Evolutionary conservation across 768 basidiomycete genomes (phyloP).

Genomic region (Boletus huronensis): DNA sequence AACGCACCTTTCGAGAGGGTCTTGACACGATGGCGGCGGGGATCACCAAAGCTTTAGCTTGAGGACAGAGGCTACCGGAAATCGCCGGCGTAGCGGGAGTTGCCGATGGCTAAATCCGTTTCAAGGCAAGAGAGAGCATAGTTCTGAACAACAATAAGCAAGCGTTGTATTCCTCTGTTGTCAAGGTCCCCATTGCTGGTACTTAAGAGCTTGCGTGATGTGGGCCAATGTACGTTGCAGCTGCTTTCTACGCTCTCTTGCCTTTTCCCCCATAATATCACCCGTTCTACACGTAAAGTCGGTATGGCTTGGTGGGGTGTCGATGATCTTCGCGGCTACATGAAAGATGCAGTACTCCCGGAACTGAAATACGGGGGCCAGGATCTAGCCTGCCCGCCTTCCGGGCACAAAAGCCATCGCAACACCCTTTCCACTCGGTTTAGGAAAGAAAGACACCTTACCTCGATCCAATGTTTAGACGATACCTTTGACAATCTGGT

Average conservation of each 20-base stretch:
- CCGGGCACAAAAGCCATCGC: conserved; percentile 35
- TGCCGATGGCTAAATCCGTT: conserved; percentile 23
- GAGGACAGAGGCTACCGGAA: conserved; percentile 12
- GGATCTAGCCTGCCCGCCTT: conserved; percentile 17
- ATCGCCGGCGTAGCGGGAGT: conserved; percentile 21
- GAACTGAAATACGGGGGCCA: conserved; percentile 28
- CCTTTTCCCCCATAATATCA: background rate
- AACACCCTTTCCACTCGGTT: conserved; percentile 34
- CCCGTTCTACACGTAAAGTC: background rate
- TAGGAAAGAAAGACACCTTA: conserved; percentile 31
- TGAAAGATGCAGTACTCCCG: conserved; percentile 33
- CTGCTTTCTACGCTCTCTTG: background rate
- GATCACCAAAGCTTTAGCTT: conserved; percentile 1
- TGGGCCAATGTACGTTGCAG: background rate
- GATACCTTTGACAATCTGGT: conserved; percentile 29
- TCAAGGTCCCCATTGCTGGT: conserved; percentile 8
- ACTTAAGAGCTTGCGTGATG: conserved; percentile 15
- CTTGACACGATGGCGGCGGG: conserved; percentile 18
- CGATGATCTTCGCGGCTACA: conserved; percentile 34
- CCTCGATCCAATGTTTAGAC: conserved; percentile 26
- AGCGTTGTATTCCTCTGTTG: conserved; percentile 16
- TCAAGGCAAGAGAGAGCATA: background rate
- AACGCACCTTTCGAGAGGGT: conserved; percentile 29
- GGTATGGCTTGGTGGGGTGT: conserved; percentile 29
- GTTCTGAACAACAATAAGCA: conserved; percentile 21